These are phyloP conservation scores for Glaciozyma martinii DNA, from an alignment of 768 basidiomycete species.

Conservation along the genomic window DNA sequence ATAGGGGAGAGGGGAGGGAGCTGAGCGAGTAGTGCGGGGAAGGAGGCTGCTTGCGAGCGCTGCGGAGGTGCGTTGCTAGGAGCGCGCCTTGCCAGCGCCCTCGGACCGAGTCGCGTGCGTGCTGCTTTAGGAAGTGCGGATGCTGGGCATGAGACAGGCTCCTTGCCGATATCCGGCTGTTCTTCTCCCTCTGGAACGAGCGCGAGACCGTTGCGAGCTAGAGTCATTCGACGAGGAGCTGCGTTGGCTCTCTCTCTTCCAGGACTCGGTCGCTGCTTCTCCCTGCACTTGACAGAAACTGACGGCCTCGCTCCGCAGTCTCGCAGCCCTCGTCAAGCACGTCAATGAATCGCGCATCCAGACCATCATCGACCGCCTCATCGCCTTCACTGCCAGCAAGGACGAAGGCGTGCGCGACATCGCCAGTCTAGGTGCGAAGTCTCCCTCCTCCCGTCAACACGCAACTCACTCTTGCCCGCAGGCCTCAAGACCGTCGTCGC, in stretches of 20 bases:
- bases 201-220: too few relatives aligned
- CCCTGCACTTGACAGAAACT: neutral
- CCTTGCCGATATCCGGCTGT: too few relatives aligned
- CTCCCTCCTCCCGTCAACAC: neutral
- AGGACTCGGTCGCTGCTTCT: too few relatives aligned
- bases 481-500: constrained; percentile 91
- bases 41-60: too few relatives aligned
- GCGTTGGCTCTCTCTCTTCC: too few relatives aligned
- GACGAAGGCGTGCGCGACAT: constrained; percentile 93
- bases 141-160: too few relatives aligned
- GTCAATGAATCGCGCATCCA: constrained; percentile 74
- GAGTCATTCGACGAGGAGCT: too few relatives aligned
- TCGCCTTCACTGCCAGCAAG: constrained; percentile 64
- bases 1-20: neutral
- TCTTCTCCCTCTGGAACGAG: too few relatives aligned
- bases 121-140: too few relatives aligned
- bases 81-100: too few relatives aligned
- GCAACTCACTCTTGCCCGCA: constrained; percentile 37
- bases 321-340: constrained; percentile 84
- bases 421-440: constrained; percentile 69
- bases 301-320: constrained; percentile 43
- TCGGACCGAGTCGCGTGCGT: too few relatives aligned
- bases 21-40: neutral
- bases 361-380: constrained; percentile 76
- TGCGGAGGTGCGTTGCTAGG: too few relatives aligned